phyloP scores from a whole-genome alignment of 192 early-diverging fungal species.

The Backusella tuberculispora region DNA sequence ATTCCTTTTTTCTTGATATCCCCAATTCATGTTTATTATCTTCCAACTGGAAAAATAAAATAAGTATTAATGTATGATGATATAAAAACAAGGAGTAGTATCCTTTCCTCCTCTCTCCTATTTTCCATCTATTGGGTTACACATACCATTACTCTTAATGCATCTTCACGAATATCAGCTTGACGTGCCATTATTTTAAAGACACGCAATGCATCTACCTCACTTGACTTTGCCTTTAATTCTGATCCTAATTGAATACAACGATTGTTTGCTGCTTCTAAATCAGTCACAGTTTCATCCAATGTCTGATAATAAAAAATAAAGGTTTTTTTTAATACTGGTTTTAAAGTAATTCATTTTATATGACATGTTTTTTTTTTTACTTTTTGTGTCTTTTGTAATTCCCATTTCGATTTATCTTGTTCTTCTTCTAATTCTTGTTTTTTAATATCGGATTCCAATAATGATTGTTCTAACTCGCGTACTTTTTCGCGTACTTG shows the following conservation, averaged over 20 bases:
- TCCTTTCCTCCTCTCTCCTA: background rate
- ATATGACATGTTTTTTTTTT: background rate
- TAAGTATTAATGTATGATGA: background rate
- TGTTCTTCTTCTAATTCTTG: conserved; percentile 25
- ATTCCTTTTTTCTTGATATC: conserved; percentile 38
- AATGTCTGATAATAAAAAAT: conserved; percentile 1
- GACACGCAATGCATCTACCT: conserved; percentile 33
- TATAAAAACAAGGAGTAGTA: background rate
- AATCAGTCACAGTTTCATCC: conserved; percentile 12
- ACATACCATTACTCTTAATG: conserved; percentile 27
- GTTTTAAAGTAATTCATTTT: background rate
- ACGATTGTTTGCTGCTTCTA: conserved; percentile 26
- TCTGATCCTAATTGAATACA: conserved; percentile 27
- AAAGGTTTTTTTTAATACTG: background rate
- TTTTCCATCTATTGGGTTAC: too few relatives aligned
- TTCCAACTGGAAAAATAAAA: conserved; percentile 32
- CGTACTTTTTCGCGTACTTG: conserved; percentile 21
- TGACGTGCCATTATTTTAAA: conserved; percentile 29
- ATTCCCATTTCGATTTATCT: conserved; percentile 23
- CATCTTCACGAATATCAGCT: conserved; percentile 36
- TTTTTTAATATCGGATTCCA: conserved; percentile 22
- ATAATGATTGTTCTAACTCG: conserved; percentile 1
- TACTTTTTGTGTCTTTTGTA: conserved; percentile 39
- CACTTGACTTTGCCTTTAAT: conserved; percentile 22
- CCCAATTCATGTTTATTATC: conserved; percentile 46